Percentiles rank a stretch among this genome's conserved stretches.
Evolutionary conservation across 2,329 filamentous ascomycete genomes (phyloP).

Genomic region (Hypoxylon sp.): DNA sequence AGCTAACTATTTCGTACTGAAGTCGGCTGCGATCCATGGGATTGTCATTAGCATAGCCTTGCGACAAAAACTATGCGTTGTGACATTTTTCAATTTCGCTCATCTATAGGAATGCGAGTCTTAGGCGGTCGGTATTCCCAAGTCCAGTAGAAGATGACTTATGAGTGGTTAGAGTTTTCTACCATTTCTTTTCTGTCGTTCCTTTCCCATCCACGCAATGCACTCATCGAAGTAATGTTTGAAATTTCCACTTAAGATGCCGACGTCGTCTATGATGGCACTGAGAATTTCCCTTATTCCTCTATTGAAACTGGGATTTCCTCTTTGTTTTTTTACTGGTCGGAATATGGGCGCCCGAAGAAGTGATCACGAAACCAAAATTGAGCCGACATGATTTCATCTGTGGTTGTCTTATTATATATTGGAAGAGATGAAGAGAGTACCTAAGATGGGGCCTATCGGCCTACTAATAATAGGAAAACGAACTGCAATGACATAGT

Average conservation of each 20-base stretch:
- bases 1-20: constrained; percentile 57
- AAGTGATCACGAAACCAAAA: not conserved
- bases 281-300: not conserved
- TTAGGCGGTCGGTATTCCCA: not conserved
- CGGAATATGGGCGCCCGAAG: not conserved
- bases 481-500: constrained; percentile 3
- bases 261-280: not conserved
- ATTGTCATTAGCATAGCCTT: constrained; percentile 8
- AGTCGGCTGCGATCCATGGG: constrained; percentile 73
- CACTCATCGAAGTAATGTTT: not conserved
- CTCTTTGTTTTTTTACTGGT: not conserved
- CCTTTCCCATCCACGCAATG: not conserved
- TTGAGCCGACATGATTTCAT: too few species aligned
- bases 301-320: not conserved
- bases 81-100: constrained; percentile 5
- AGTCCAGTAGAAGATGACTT: not conserved
- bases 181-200: not conserved
- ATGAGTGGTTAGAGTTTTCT: not conserved
- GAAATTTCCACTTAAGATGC: not conserved
- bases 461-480: not conserved
- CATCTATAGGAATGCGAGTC: constrained; percentile 10
- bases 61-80: constrained; percentile 4
- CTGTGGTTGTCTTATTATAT: not conserved
- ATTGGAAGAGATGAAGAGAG: not conserved
- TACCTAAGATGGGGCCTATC: not conserved